phyloP scores from a whole-genome alignment of 441 rosid genomes.

The Isatis lusitanica region DNA sequence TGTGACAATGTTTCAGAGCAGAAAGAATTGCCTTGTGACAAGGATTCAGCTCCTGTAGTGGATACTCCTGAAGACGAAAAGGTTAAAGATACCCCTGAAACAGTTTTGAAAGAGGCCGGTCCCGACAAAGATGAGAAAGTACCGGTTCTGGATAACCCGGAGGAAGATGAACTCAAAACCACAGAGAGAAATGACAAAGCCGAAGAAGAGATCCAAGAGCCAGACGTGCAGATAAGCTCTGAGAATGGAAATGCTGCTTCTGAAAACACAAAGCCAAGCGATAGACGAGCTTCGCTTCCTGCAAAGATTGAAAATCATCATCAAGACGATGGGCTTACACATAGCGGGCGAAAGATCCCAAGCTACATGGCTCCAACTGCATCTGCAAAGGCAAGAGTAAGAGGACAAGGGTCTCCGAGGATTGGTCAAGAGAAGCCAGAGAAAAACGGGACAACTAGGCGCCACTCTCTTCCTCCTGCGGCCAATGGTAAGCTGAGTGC shows the following conservation, averaged over 20 bases:
- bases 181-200: conserved; percentile 38
- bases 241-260: conserved; percentile 37
- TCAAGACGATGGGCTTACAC: conserved; percentile 46
- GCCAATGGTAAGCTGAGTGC: conserved; percentile 47
- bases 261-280: conserved; percentile 45
- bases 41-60: conserved; percentile 25
- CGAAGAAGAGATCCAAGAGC: conserved; percentile 41
- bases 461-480: conserved; percentile 71
- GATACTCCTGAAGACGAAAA: conserved; percentile 19
- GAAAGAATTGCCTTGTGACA: conserved; percentile 33
- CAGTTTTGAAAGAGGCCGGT: conserved; percentile 33
- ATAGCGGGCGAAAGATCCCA: conserved; percentile 53
- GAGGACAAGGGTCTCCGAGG: conserved; percentile 66
- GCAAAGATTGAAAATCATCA: conserved; percentile 46
- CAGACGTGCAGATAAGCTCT: conserved; percentile 34
- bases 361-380: conserved; percentile 84
- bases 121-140: conserved; percentile 30
- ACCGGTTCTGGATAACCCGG: conserved; percentile 33
- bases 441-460: conserved; percentile 49
- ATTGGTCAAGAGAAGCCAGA: conserved; percentile 44
- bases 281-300: conserved; percentile 70
- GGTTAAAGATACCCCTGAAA: conserved; percentile 27
- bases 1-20: conserved; percentile 32
- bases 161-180: conserved; percentile 34
- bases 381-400: conserved; percentile 67